A percentile compares a stretch with the other conserved stretches of the same genome.
phyloP scores from a whole-genome alignment of 805 yeast species.

The Candida peoriensis region DNA sequence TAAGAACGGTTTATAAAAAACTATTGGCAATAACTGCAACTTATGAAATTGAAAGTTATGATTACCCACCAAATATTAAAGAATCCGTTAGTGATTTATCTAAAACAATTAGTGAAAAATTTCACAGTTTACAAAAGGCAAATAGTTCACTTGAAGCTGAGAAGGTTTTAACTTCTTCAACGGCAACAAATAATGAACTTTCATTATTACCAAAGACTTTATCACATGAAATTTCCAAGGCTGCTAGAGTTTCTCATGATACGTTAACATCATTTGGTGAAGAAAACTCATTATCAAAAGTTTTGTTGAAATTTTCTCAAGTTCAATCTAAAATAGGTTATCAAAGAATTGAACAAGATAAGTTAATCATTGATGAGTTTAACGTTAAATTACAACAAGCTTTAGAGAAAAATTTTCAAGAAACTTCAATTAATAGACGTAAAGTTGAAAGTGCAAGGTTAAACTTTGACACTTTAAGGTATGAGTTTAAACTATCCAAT shows the following conservation, averaged over 20 bases:
- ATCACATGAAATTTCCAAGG: slow-evolving; percentile 61
- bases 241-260: slow-evolving; percentile 47
- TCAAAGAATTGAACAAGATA: slow-evolving; percentile 67
- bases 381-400: slow-evolving; percentile 49
- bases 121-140: slow-evolving; percentile 58
- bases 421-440: slow-evolving; percentile 56
- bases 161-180: slow-evolving; percentile 38
- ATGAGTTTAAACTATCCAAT: slow-evolving; percentile 44
- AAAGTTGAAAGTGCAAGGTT: slow-evolving; percentile 66
- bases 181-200: slow-evolving; percentile 9
- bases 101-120: slow-evolving; percentile 48
- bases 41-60: slow-evolving; percentile 71
- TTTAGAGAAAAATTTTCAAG: slow-evolving; percentile 54
- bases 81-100: slow-evolving; percentile 64
- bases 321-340: slow-evolving; percentile 59
- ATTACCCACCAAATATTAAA: slow-evolving; percentile 73
- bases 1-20: slow-evolving; percentile 54
- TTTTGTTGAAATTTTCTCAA: slow-evolving; percentile 43
- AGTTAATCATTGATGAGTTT: slow-evolving; percentile 52
- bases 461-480: slow-evolving; percentile 64
- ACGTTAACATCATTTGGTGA: slow-evolving; percentile 31
- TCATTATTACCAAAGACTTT: slow-evolving; percentile 58
- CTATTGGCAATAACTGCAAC: slow-evolving; percentile 50
- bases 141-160: slow-evolving; percentile 64
- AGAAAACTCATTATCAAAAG: slow-evolving; percentile 20